Conservation (phyloP, 2,329 filamentous ascomycete species). For the Curvularia hawaiiensis region DNA sequence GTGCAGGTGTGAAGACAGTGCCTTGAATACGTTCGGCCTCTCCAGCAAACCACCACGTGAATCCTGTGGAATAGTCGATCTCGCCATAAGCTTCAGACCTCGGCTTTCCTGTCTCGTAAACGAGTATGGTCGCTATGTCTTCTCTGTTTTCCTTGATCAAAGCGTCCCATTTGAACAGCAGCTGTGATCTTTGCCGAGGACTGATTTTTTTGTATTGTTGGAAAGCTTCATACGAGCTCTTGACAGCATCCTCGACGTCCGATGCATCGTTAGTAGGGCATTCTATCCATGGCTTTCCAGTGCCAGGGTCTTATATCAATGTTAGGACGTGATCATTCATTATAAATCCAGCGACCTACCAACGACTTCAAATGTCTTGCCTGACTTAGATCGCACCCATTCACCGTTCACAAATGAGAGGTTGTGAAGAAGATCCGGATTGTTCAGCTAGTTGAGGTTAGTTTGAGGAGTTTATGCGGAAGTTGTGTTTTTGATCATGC, state of each 20-base stretch:
- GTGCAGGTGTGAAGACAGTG: slow-evolving; percentile 62
- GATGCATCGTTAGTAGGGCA: slow-evolving; percentile 57
- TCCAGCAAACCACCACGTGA: slow-evolving; percentile 64
- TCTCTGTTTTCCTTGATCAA: slow-evolving; percentile 67
- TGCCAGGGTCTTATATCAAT: slow-evolving; percentile 54
- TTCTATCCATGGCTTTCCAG: slow-evolving; percentile 55
- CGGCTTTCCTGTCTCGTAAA: slow-evolving; percentile 63
- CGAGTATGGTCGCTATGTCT: slow-evolving; percentile 67
- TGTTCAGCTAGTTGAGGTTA: slow-evolving; percentile 53
- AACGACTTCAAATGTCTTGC: slow-evolving; percentile 62
- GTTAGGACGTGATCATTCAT: slow-evolving; percentile 13
- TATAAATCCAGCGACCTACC: slow-evolving; percentile 43
- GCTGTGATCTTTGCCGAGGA: slow-evolving; percentile 65
- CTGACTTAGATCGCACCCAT: slow-evolving; percentile 62
- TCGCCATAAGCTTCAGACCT: slow-evolving; percentile 58
- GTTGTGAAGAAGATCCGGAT: slow-evolving; percentile 60
- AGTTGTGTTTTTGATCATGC: slow-evolving; percentile 25
- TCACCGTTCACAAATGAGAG: slow-evolving; percentile 60
- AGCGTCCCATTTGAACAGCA: slow-evolving; percentile 68
- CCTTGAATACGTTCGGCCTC: slow-evolving; percentile 69
- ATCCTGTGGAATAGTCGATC: slow-evolving; percentile 59
- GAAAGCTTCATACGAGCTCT: slow-evolving; percentile 66
- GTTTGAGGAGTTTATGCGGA: not conserved
- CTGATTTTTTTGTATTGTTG: slow-evolving; percentile 63
- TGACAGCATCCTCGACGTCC: slow-evolving; percentile 66